Base-by-base conservation (phyloP, 2,329 filamentous ascomycete genomes). In the Clonostachys rosea region DNA sequence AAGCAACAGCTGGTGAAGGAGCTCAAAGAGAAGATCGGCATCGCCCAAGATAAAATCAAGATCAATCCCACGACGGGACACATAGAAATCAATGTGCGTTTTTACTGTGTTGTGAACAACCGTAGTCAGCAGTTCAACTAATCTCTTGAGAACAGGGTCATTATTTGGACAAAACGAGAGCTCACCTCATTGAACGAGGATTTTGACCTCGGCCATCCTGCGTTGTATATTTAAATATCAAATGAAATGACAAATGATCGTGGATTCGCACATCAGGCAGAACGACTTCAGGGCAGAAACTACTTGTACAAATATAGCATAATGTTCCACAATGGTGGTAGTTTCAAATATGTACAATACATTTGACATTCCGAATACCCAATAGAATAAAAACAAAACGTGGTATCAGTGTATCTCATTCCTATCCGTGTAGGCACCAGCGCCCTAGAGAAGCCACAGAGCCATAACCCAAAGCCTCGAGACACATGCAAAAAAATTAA, bases 1-100 rank as follows among this genome's bases (percentile, higher is more conserved):
- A 59, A 83, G 44, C 65, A 71, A 34, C 77, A 72, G 4, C 63
- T 97, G 53, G 75, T 80, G 51, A 66, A 76, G 35, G 86, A 91
- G 55, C 62, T 97, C 48, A 69, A 74, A 36, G 60, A 68, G 17
- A 76, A 74, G 11, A 64, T 96, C 50, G 67, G 73, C 2, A 59
- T 92, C 40, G 66, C 76, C 20, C 61, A 74, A 44, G 70, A 78
- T 13, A 69, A 82, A 7, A 71, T 84, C 40, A 69, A 64, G 52
- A 52, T 82, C 41, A 81, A 81, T 54, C 70, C 70, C 17, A 69
- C 85, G 44, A 95, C 87, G 41, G 77, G 78, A 44, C 86, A 96
- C 58, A 78, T 97, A 45, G 71, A 86, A 52, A 73, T 95, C 52
- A 89, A 85, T 76, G 87, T 89, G 63, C 56, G 71, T 46, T 24